Percentiles rank a stretch among this genome's conserved stretches.
phyloP scores from a whole-genome alignment of 1,284 basidiomycete species.

The Sanguinoderma infundibulare region DNA sequence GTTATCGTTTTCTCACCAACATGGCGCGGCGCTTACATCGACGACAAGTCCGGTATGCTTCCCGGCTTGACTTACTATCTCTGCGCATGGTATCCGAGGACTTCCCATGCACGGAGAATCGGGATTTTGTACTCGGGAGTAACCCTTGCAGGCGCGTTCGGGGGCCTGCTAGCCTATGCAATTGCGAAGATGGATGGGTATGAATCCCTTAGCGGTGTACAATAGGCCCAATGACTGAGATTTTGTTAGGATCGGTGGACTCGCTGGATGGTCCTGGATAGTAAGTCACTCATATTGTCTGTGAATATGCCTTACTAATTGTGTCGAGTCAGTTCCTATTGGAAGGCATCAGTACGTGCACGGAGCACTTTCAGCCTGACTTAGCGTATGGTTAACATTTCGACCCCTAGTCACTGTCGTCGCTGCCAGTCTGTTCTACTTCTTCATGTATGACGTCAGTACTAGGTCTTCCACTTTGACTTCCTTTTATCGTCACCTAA shows the following conservation, averaged over 20 bases:
- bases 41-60: constrained; percentile 48
- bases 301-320: not conserved
- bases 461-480: not conserved
- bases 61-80: constrained; percentile 55
- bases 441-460: constrained; percentile 8
- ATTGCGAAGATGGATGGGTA: constrained; percentile 12
- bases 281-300: not conserved
- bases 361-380: too few species aligned
- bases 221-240: not conserved
- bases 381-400: not conserved
- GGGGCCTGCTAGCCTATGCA: constrained; percentile 11
- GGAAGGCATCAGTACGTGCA: too few species aligned
- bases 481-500: not conserved
- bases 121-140: constrained; percentile 59
- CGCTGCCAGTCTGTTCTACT: not conserved
- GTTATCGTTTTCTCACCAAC: constrained; percentile 27
- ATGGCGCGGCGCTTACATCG: too few species aligned
- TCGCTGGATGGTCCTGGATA: not conserved
- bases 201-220: not conserved
- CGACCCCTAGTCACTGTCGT: not conserved
- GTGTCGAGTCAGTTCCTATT: not conserved
- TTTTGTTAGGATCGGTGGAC: not conserved
- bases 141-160: constrained; percentile 46
- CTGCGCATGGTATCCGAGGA: constrained; percentile 38
- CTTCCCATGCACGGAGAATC: constrained; percentile 17